Percentiles rank a stretch among this genome's conserved stretches.
These are phyloP conservation scores for Malus hybrid DNA, from an alignment of 331 rosid genomes.

Conservation along the genomic window DNA sequence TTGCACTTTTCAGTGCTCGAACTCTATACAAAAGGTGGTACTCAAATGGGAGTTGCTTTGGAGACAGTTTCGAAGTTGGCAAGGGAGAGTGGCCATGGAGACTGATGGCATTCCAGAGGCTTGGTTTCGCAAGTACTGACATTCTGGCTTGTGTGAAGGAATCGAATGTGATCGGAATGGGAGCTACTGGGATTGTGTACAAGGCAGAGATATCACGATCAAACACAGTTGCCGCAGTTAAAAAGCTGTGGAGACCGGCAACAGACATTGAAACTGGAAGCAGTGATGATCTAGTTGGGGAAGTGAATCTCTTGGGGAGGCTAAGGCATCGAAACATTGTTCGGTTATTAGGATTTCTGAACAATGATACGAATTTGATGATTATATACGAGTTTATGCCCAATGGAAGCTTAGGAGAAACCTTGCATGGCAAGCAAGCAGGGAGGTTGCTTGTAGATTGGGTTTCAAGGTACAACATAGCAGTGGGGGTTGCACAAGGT, in stretches of 20 bases:
- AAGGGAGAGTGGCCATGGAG: constrained; percentile 95
- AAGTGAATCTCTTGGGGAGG: constrained; percentile 84
- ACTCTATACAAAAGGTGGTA: constrained; percentile 60
- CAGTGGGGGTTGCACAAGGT: constrained; percentile 89
- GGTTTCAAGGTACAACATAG: constrained; percentile 88
- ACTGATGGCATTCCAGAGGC: constrained; percentile 86
- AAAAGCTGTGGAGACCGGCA: constrained; percentile 75
- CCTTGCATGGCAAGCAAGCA: constrained; percentile 69
- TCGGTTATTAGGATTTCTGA: constrained; percentile 68
- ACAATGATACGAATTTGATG: constrained; percentile 66
- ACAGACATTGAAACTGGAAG: constrained; percentile 61
- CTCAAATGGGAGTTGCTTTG: constrained; percentile 58
- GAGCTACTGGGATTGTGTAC: constrained; percentile 73
- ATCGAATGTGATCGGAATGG: constrained; percentile 82
- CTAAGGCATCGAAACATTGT: constrained; percentile 89
- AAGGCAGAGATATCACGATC: constrained; percentile 72
- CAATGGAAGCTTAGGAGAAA: constrained; percentile 82
- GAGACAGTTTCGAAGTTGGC: constrained; percentile 53
- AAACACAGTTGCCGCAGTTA: constrained; percentile 65
- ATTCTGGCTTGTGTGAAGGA: constrained; percentile 82
- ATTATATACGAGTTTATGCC: constrained; percentile 74
- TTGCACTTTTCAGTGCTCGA: constrained; percentile 44
- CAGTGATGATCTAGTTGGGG: constrained; percentile 74
- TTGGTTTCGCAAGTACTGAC: constrained; percentile 63
- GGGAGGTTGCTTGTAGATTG: constrained; percentile 74